Percentiles rank a stretch among this genome's conserved stretches.
Evolutionary conservation across 345 rosid genomes (phyloP).

Genomic region (Clarkia xantiana): DNA sequence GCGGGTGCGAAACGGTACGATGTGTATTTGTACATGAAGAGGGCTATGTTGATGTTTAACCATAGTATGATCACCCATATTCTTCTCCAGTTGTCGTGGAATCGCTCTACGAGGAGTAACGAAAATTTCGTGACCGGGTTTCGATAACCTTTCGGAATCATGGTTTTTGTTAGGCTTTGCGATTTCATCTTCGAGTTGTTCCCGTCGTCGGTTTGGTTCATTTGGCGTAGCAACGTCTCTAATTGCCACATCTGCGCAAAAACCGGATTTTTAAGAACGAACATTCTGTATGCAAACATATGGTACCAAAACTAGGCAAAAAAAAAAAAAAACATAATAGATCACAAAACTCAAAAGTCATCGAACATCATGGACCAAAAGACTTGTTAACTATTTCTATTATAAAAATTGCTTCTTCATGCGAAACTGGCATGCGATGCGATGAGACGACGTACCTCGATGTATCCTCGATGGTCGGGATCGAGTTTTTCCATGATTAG

Average conservation of each 20-base stretch:
- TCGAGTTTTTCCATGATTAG: constrained; percentile 97
- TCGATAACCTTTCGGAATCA: constrained; percentile 65
- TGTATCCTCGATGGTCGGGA: constrained; percentile 76
- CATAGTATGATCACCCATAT: constrained; percentile 50
- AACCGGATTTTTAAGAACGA: neutral
- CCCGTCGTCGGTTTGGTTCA: constrained; percentile 30
- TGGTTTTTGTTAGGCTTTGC: constrained; percentile 37
- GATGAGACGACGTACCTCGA: no score
- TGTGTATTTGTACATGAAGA: constrained; percentile 53
- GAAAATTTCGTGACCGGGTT: constrained; percentile 35
- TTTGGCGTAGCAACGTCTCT: constrained; percentile 52
- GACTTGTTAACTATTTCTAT: no score
- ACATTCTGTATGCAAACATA: no score
- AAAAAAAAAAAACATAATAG: no score
- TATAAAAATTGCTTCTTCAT: no score
- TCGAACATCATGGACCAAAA: no score
- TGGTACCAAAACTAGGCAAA: no score
- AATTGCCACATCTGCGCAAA: constrained; percentile 15
- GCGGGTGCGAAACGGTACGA: constrained; percentile 13
- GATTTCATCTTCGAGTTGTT: constrained; percentile 2
- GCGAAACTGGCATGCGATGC: no score
- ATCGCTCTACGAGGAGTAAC: constrained; percentile 20
- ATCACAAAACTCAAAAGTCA: no score
- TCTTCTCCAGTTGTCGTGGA: constrained; percentile 50
- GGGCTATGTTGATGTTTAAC: constrained; percentile 29